Conservation (phyloP, 306 rosid species). For the Styphnolobium japonicum region DNA sequence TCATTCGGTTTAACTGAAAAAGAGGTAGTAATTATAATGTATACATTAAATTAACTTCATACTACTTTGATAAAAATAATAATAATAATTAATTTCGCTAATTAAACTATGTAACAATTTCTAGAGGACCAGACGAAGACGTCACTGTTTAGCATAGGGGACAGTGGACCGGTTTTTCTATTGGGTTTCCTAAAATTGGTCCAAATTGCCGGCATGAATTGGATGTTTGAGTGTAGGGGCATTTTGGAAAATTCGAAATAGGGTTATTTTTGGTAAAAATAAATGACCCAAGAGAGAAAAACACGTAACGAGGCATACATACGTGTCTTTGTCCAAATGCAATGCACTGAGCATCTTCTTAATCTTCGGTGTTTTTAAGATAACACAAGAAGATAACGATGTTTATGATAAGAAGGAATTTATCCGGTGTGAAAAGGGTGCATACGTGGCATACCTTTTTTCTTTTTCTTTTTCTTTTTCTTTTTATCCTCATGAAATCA, state of each 20-base stretch:
- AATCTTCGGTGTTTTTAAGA: conserved; percentile 19
- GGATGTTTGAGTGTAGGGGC: too few species aligned
- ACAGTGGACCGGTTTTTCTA: conserved; percentile 84
- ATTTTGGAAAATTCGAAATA: conserved; percentile 15
- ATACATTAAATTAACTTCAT: too few species aligned
- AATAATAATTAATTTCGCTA: too few species aligned
- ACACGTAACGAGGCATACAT: neutral
- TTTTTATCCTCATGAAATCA: too few species aligned
- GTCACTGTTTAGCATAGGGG: conserved; percentile 31
- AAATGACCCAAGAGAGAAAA: neutral
- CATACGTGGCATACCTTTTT: too few species aligned
- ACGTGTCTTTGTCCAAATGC: conserved; percentile 31
- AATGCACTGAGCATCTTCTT: conserved; percentile 41
- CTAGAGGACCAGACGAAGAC: conserved; percentile 14
- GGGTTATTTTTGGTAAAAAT: neutral
- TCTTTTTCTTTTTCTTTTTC: too few species aligned
- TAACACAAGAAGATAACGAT: conserved; percentile 5
- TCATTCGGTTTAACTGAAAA: too few species aligned
- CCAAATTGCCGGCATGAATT: conserved; percentile 58
- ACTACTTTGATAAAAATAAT: too few species aligned
- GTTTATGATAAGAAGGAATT: too few species aligned
- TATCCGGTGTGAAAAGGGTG: neutral
- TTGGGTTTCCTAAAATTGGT: conserved; percentile 31
- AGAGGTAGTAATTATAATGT: too few species aligned
- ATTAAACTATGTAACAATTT: too few species aligned